Evolutionary conservation across 371 early-diverging fungal species (phyloP).

Genomic region (Apophysomyces variabilis): DNA sequence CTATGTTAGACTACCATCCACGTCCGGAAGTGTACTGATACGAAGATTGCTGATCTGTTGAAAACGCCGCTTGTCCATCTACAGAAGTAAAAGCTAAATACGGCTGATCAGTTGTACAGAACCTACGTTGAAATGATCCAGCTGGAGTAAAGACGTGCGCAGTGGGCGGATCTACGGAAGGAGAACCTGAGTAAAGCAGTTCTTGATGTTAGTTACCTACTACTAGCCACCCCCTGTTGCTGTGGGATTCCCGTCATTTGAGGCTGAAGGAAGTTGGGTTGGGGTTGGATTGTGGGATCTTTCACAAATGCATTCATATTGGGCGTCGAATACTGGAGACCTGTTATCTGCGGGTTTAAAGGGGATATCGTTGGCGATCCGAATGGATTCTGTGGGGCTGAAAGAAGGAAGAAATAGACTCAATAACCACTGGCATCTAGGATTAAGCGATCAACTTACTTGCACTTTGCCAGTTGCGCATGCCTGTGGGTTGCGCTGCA

Average conservation of each 20-base stretch:
- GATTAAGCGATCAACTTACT: slow-evolving; percentile 37
- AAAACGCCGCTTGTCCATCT: slow-evolving; percentile 23
- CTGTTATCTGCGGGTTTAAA: slow-evolving; percentile 37
- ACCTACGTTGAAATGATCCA: slow-evolving; percentile 32
- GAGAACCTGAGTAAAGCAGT: neutral
- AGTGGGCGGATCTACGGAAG: slow-evolving; percentile 8
- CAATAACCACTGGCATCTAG: no score
- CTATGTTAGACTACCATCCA: slow-evolving; percentile 5
- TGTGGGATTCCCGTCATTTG: slow-evolving; percentile 48
- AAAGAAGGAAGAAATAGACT: neutral
- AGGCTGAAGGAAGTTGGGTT: slow-evolving; percentile 39
- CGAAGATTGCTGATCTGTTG: neutral
- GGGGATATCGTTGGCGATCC: slow-evolving; percentile 48
- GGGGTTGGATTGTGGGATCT: slow-evolving; percentile 33
- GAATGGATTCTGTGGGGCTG: slow-evolving; percentile 61
- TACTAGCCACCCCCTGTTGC: slow-evolving; percentile 13
- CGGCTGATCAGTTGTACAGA: neutral
- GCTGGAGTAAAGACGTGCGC: slow-evolving; percentile 23
- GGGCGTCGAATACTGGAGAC: slow-evolving; percentile 49
- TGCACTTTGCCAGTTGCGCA: slow-evolving; percentile 55
- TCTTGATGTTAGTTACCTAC: slow-evolving; percentile 30
- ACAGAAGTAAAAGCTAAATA: neutral
- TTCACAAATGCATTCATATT: slow-evolving; percentile 42
- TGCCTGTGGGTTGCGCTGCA: slow-evolving; percentile 54
- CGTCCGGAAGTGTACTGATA: neutral